Conservation (phyloP, 768 basidiomycete genomes). For the Butyriboletus loyo region DNA sequence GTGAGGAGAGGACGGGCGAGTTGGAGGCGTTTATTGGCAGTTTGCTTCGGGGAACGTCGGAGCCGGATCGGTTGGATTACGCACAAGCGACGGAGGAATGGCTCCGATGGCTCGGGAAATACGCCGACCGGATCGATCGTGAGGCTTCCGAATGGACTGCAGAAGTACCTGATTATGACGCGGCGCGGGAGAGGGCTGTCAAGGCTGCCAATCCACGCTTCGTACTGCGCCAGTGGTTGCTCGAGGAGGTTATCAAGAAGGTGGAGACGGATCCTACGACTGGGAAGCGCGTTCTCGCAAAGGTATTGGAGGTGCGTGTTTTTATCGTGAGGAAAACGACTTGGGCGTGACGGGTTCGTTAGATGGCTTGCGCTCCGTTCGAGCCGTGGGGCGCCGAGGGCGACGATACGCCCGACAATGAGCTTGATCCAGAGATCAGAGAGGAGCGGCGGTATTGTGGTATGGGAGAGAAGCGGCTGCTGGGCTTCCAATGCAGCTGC, state of each 20-base stretch:
- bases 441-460: conserved; percentile 79
- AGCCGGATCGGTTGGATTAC: conserved; percentile 42
- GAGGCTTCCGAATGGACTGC: conserved; percentile 49
- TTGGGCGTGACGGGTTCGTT: neutral
- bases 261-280: conserved; percentile 63
- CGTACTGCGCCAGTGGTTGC: conserved; percentile 90
- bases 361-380: conserved; percentile 89
- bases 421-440: conserved; percentile 53
- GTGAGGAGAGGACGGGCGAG: conserved; percentile 4
- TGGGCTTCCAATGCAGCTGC: conserved; percentile 94
- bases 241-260: conserved; percentile 86
- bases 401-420: conserved; percentile 39
- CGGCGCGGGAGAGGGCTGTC: conserved; percentile 48
- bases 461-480: conserved; percentile 67
- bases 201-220: conserved; percentile 81
- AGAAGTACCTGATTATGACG: conserved; percentile 38
- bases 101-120: conserved; percentile 62
- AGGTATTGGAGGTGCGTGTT: conserved; percentile 71
- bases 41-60: conserved; percentile 47
- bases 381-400: conserved; percentile 84
- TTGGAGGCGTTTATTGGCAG: conserved; percentile 43
- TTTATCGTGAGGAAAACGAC: neutral
- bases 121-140: conserved; percentile 53
- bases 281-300: conserved; percentile 68
- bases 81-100: conserved; percentile 50